A percentile compares a stretch with the other conserved stretches of the same genome.
These are phyloP conservation scores for Collybia sp. DNA, from an alignment of 768 basidiomycete genomes.

Conservation along the genomic window DNA sequence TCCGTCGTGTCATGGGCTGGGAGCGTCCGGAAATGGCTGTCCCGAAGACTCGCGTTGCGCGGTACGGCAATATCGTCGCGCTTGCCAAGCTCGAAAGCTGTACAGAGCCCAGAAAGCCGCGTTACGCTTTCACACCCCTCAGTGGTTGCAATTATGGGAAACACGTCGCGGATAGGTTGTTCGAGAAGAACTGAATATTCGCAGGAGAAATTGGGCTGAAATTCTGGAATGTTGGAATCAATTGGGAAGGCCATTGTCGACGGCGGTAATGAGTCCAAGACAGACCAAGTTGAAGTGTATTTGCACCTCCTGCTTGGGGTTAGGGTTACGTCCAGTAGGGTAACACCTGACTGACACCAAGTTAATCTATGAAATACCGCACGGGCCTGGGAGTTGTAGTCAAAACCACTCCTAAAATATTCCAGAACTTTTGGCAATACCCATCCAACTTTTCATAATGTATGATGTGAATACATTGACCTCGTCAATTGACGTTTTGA, in stretches of 20 bases:
- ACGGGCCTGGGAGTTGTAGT: background rate
- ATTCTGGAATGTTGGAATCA: too few species aligned
- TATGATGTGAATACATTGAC: slow-evolving; percentile 53
- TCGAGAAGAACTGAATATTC: slow-evolving; percentile 21
- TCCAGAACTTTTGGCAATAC: slow-evolving; percentile 67
- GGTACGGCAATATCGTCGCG: slow-evolving; percentile 17
- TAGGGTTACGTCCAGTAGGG: background rate
- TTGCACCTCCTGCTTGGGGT: too few species aligned
- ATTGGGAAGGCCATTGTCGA: too few species aligned
- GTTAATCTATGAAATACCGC: background rate
- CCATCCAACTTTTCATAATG: slow-evolving; percentile 63
- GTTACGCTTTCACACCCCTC: slow-evolving; percentile 27
- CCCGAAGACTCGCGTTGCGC: slow-evolving; percentile 5
- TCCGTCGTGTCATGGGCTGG: slow-evolving; percentile 2
- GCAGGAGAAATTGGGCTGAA: slow-evolving; percentile 23
- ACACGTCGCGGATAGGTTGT: slow-evolving; percentile 21
- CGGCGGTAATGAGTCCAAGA: too few species aligned
- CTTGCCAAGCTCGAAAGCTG: slow-evolving; percentile 19
- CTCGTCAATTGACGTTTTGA: slow-evolving; percentile 48
- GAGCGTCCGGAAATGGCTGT: slow-evolving; percentile 10
- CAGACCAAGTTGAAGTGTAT: too few species aligned
- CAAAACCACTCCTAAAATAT: slow-evolving; percentile 29
- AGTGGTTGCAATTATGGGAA: slow-evolving; percentile 20
- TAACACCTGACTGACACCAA: background rate
- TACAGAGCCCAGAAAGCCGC: slow-evolving; percentile 22